A percentile compares a stretch with the other conserved stretches of the same genome.
Conservation (phyloP, 2,329 filamentous ascomycete genomes). For the Claviceps digitariae region DNA sequence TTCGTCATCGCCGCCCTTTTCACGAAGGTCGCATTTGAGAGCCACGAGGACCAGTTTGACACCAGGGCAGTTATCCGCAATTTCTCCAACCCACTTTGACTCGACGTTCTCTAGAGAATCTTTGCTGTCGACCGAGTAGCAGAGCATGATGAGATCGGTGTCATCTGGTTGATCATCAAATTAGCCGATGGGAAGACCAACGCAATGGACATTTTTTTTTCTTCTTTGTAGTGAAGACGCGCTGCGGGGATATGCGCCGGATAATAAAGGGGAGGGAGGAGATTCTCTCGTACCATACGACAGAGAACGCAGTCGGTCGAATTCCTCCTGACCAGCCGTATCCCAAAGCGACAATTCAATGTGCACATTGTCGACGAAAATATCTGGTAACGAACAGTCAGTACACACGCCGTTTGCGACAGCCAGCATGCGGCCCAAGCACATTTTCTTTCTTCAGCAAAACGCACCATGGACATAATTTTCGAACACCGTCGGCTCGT, state of each 20-base stretch:
- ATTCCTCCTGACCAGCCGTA: slow-evolving; percentile 97
- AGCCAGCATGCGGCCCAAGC: slow-evolving; percentile 1
- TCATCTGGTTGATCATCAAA: slow-evolving; percentile 38
- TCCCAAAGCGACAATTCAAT: slow-evolving; percentile 98
- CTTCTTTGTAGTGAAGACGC: background rate
- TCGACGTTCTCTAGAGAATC: slow-evolving; percentile 97
- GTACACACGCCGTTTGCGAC: background rate
- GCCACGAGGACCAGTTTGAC: slow-evolving; percentile 93
- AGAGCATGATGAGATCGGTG: slow-evolving; percentile 97
- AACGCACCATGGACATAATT: slow-evolving; percentile 90
- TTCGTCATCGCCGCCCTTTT: slow-evolving; percentile 60
- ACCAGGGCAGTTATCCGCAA: slow-evolving; percentile 91
- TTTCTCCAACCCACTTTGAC: slow-evolving; percentile 96
- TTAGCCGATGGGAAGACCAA: slow-evolving; percentile 4
- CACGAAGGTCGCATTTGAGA: slow-evolving; percentile 90
- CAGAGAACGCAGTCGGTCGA: slow-evolving; percentile 85
- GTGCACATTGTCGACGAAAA: slow-evolving; percentile 94
- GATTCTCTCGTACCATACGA: slow-evolving; percentile 55
- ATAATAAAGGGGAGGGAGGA: background rate
- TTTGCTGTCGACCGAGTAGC: slow-evolving; percentile 92
- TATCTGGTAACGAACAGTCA: slow-evolving; percentile 43
- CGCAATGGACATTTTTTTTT: no score
- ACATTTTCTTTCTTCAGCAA: background rate
- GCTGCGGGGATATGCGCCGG: background rate
- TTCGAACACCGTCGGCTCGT: slow-evolving; percentile 96